Base-by-base conservation (phyloP, 2,329 filamentous ascomycete species). In the Colletotrichum ledebouriae region DNA sequence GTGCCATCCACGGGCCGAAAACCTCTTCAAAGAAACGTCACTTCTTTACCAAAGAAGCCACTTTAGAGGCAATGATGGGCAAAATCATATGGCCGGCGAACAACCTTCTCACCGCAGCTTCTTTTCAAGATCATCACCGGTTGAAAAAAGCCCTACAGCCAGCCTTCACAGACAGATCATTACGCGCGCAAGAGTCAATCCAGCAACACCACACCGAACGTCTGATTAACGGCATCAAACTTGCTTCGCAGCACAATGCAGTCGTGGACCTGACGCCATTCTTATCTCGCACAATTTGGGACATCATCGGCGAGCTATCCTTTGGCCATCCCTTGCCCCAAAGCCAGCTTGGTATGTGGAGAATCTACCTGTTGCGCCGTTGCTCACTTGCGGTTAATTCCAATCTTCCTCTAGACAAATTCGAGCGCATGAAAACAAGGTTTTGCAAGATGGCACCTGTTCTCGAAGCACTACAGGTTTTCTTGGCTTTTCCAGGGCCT, bases 21-120 rank as follows among this genome's bases (percentile, higher is more conserved):
- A n/a, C 20, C 11, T 59, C 53, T 0, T 20, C n/a, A 6, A 64
- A 64, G 13, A 12, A 37, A 22, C 6, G 12, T 4, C 3, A 22
- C 2, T 63, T 58, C 10, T 58, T 63, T 17, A 64, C 61, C 4
- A 64, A 64, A 44, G 61, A 59, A 6, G 53, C 37, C n/a, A 64
- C 61, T 20, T 17, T 64, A 15, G 61, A 64, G 33, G 53, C 61
- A 13, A 59, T 64, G 53, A 64, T 64, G 53, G 61, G 61, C 7
- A 44, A 64, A 12, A 64, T 64, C 11, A 59, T 64, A 12, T 64
- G 61, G 61, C 53, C 61, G 2, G 61, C 61, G 17, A 37, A 42
- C n/a, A 64, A 64, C 37, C 61, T 64, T 3, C 53, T 64, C 2
- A 64, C 61, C 6, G 44, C 37, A 11, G 37, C 61, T 2, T 9